Conservation (phyloP, 495 filamentous ascomycete species). For the Penicillium dipodomyicola region DNA sequence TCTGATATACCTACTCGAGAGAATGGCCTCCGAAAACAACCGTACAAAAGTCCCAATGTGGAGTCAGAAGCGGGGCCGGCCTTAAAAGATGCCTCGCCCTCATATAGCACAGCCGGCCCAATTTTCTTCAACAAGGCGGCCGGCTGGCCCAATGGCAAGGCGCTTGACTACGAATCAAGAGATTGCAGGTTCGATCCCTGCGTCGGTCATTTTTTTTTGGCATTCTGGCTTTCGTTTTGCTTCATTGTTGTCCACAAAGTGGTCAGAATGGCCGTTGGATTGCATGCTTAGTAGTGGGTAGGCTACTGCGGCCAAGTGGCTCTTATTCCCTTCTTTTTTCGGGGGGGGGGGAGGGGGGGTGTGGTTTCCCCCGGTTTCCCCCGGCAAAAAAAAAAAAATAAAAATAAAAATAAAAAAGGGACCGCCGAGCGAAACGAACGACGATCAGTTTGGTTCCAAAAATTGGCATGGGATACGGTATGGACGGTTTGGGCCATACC, state of each 20-base stretch:
- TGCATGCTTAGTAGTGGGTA: not conserved
- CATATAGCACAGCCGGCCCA: not conserved
- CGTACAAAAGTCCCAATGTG: not conserved
- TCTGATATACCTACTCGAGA: not conserved
- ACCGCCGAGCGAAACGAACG: no score
- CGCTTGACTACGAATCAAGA: slow-evolving; percentile 72
- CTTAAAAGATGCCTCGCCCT: not conserved
- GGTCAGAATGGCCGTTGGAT: not conserved
- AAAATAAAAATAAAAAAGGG: no score
- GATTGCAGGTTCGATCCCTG: slow-evolving; percentile 53
- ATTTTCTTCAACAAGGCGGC: slow-evolving; percentile 7
- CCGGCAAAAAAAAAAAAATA: no score
- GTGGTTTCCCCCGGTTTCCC: no score
- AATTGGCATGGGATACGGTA: no score
- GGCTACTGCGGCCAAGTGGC: not conserved
- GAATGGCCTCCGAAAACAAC: not conserved
- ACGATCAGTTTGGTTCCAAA: no score
- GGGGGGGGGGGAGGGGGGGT: no score
- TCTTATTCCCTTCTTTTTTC: not conserved
- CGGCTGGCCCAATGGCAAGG: slow-evolving; percentile 68
- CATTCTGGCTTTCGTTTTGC: not conserved
- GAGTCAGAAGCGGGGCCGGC: no score
- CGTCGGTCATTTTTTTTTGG: slow-evolving; percentile 40
- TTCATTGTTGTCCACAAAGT: not conserved
- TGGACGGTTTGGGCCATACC: no score